These are phyloP conservation scores for Kazachstania sp. DNA, from an alignment of 1,139 yeast genomes.

Conservation along the genomic window DNA sequence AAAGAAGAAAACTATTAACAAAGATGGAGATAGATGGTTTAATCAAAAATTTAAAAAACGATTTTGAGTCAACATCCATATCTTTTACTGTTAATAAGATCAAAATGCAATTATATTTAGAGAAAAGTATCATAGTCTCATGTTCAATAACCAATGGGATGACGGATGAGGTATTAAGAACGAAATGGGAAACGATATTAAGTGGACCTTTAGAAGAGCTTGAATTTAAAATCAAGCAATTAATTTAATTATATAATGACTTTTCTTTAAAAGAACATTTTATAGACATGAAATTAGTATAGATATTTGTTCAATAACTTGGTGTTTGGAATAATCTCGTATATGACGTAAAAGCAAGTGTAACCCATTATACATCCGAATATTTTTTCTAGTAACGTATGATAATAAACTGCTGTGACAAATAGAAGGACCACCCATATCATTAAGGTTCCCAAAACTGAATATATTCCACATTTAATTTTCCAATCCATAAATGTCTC, in stretches of 20 bases:
- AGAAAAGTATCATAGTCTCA: constrained; percentile 13
- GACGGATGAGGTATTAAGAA: constrained; percentile 4
- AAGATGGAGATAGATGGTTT: constrained; percentile 11
- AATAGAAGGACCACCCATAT: constrained; percentile 42
- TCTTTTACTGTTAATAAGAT: constrained; percentile 10
- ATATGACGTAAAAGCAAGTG: constrained; percentile 35
- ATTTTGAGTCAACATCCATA: constrained; percentile 18
- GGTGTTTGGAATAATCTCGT: constrained; percentile 21
- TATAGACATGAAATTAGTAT: constrained; percentile 6
- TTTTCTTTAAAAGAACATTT: background rate
- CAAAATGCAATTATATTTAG: constrained; percentile 13
- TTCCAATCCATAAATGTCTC: constrained; percentile 5
- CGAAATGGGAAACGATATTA: constrained; percentile 9
- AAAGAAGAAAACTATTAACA: constrained; percentile 13
- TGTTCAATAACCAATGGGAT: constrained; percentile 10
- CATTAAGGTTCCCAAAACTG: constrained; percentile 16
- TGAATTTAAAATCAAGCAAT: constrained; percentile 9
- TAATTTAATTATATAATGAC: background rate
- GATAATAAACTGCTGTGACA: constrained; percentile 55
- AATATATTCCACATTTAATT: constrained; percentile 8
- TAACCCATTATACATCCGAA: constrained; percentile 45
- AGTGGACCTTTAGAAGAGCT: constrained; percentile 16
- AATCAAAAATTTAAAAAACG: constrained; percentile 15
- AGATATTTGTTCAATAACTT: constrained; percentile 11
- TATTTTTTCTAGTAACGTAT: constrained; percentile 48